Conservation (phyloP, 2,329 filamentous ascomycete genomes). For the Didymellaceae sp. region DNA sequence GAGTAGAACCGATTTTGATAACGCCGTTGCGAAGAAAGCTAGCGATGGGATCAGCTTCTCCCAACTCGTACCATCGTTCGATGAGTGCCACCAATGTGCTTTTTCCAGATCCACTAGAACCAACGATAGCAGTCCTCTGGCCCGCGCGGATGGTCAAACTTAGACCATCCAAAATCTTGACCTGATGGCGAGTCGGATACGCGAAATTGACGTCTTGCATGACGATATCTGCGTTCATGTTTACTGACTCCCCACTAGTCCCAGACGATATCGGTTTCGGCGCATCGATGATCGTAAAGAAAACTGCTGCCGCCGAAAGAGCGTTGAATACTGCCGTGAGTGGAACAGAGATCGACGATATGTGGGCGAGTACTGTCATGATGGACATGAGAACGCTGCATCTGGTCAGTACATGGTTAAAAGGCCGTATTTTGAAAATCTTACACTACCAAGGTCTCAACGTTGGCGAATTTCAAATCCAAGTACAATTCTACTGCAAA, state of each 20-base stretch:
- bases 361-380: conserved; percentile 30
- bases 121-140: conserved; percentile 91
- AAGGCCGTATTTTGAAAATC: background rate
- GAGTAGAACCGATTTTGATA: conserved; percentile 43
- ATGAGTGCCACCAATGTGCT: conserved; percentile 90
- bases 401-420: background rate
- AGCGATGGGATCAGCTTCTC: conserved; percentile 18
- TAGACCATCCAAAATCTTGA: conserved; percentile 83
- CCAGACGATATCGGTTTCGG: conserved; percentile 24
- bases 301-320: conserved; percentile 25
- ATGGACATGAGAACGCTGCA: conserved; percentile 32
- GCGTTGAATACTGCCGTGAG: conserved; percentile 26
- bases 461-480: conserved; percentile 18
- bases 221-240: conserved; percentile 16
- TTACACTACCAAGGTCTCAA: conserved; percentile 29
- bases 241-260: conserved; percentile 18
- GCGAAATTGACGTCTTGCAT: conserved; percentile 28
- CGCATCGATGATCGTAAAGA: conserved; percentile 36
- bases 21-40: conserved; percentile 30
- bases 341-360: conserved; percentile 27
- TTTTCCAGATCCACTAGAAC: conserved; percentile 90
- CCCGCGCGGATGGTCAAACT: conserved; percentile 79
- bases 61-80: conserved; percentile 79
- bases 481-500: conserved; percentile 31
- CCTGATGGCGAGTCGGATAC: conserved; percentile 68